Conservation (phyloP, 371 early-diverging fungal genomes). For the Lichtheimia hyalospora region DNA sequence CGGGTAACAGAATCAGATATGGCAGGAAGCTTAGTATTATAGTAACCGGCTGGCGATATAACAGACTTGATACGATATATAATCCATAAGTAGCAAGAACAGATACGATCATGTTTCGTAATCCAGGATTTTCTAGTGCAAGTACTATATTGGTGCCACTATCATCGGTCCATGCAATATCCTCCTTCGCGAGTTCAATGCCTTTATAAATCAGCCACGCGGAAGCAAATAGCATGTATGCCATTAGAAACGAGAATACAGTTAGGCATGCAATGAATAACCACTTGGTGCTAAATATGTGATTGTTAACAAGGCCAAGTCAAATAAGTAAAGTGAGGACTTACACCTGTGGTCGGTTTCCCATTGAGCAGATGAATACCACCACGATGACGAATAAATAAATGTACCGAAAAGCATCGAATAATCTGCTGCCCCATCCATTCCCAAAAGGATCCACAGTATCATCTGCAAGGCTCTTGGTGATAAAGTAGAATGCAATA, state of each 20-base stretch:
- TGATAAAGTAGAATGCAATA: slow-evolving; percentile 84
- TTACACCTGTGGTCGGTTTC: slow-evolving; percentile 92
- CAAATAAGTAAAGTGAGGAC: neutral
- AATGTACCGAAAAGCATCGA: slow-evolving; percentile 63
- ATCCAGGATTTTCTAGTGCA: slow-evolving; percentile 39
- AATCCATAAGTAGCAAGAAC: slow-evolving; percentile 65
- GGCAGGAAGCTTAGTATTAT: slow-evolving; percentile 68
- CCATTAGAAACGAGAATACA: slow-evolving; percentile 43
- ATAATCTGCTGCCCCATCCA: slow-evolving; percentile 62
- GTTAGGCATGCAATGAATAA: slow-evolving; percentile 38
- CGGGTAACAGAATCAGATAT: slow-evolving; percentile 62
- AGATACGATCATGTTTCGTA: slow-evolving; percentile 60
- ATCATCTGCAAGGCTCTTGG: slow-evolving; percentile 53
- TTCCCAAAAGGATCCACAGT: slow-evolving; percentile 67
- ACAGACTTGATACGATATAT: slow-evolving; percentile 59
- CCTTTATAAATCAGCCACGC: slow-evolving; percentile 53
- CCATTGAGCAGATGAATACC: slow-evolving; percentile 85
- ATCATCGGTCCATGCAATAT: slow-evolving; percentile 23
- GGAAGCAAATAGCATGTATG: slow-evolving; percentile 43
- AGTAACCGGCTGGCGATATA: slow-evolving; percentile 68
- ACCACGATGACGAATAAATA: slow-evolving; percentile 77
- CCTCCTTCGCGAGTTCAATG: slow-evolving; percentile 33
- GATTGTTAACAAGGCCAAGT: neutral
- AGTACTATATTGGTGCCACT: slow-evolving; percentile 27
- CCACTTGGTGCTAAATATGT: slow-evolving; percentile 30